Evolutionary conservation across 1,284 basidiomycete species (phyloP), one percentile per base, ranked within the genome.

Genomic region (Kalmanozyma brasiliensis): DNA sequence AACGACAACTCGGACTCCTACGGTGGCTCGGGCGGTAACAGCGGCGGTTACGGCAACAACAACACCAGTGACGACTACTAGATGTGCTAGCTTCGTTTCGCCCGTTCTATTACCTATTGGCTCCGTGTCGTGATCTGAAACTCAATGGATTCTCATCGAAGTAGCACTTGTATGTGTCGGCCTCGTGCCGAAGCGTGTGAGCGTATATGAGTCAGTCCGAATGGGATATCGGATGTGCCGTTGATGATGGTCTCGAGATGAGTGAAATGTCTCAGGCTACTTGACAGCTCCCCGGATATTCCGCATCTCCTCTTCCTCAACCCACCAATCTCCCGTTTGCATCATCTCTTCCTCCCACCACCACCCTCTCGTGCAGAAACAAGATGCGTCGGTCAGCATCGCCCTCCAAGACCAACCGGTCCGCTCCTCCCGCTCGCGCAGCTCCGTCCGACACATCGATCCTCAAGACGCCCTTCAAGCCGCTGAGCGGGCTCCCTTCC

Each of bases 321-420:
- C 20, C 13, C 14, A 11, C 43, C 16, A 17, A 9, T 3, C 13
- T 30, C 33, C 20, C 29, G 22, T 34, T 9, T 22, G 4, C 17
- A 20, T 10, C 32, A 8, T 14, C 20, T 32, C 16, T 44, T 20
- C 22, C n/a, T 24, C 43, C 22, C 20, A 33, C 43, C 43, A 44
- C 43, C 42, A 32, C 10, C 40, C 20, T 19, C 9, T 19, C 36
- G 36, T 17, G 29, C 16, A 13, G 10, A n/a, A n/a, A 23, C 33
- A 35, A 7, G 10, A 66, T 66, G 63, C 48, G 63, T 17, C 55
- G 63, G 29, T 60, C 63, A 32, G 57, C 52, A 19, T 66, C 63
- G 19, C 57, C 63, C 3, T 66, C 63, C 11, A 66, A 66, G 41
- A 51, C 47, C 10, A 34, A 19, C 1, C 37, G 47, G 2, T 29